phyloP scores from a whole-genome alignment of 495 filamentous ascomycete genomes.

The Xylaria sp. region DNA sequence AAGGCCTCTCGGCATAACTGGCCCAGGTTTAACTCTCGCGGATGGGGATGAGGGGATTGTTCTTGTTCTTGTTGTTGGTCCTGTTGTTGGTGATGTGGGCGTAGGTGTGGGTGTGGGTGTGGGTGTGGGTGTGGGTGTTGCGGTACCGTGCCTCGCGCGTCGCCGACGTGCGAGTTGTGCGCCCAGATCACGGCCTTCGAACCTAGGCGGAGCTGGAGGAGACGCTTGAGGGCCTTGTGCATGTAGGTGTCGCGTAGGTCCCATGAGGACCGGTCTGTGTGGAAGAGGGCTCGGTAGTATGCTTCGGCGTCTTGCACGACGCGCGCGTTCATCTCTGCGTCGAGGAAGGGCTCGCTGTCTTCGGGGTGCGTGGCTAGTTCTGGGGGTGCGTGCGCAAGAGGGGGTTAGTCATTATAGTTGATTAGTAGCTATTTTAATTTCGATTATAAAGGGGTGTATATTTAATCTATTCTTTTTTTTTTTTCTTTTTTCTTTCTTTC shows the following conservation, averaged over 20 bases:
- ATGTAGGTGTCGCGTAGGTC: neutral
- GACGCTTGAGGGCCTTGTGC: neutral
- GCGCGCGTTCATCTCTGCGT: conserved; percentile 1
- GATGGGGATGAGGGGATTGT: neutral
- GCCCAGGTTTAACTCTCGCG: neutral
- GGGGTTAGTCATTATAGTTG: neutral
- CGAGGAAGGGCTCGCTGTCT: neutral
- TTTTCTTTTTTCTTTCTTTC: too few relatives aligned
- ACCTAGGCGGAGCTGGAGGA: neutral
- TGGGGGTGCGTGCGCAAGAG: neutral
- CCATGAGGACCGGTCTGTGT: neutral
- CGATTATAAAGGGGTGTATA: too few relatives aligned
- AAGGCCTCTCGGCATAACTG: neutral
- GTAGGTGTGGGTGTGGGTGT: too few relatives aligned
- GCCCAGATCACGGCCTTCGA: neutral
- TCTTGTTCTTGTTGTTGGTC: too few relatives aligned
- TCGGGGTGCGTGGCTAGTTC: neutral
- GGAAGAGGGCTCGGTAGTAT: neutral
- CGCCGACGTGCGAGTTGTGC: conserved; percentile 2
- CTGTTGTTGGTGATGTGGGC: too few relatives aligned
- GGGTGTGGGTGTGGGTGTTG: too few relatives aligned
- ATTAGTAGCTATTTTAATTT: too few relatives aligned
- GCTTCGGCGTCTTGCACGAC: neutral
- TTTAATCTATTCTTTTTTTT: too few relatives aligned
- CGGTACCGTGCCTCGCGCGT: conserved; percentile 4